These are phyloP conservation scores for Fraxinus floribunda DNA, from an alignment of 305 asterid species.

Conservation along the genomic window DNA sequence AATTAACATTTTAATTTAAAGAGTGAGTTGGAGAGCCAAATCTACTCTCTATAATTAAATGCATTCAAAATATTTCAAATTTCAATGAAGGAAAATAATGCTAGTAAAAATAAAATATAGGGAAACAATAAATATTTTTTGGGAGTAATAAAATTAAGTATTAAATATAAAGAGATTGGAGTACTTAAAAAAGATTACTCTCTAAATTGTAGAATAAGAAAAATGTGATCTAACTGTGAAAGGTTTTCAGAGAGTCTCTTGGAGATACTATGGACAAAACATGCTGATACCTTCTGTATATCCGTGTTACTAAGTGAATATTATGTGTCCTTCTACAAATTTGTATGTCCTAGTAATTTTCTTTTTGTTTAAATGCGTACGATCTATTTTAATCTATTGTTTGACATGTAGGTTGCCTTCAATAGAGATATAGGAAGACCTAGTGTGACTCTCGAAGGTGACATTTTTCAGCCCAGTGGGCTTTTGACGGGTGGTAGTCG, in stretches of 20 bases:
- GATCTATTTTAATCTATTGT: slow-evolving; percentile 25
- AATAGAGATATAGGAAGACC: slow-evolving; percentile 62
- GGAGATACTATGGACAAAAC: neutral
- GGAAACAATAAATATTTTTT: too few relatives aligned
- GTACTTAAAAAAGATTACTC: neutral
- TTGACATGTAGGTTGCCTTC: slow-evolving; percentile 66
- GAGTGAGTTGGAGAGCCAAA: neutral
- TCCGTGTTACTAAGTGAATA: neutral
- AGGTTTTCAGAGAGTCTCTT: too few relatives aligned
- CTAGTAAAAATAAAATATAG: too few relatives aligned
- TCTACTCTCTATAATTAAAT: neutral
- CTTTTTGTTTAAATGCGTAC: neutral
- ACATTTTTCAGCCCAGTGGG: slow-evolving; percentile 94
- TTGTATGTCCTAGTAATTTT: neutral
- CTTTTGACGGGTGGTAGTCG: slow-evolving; percentile 98
- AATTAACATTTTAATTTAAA: too few relatives aligned
- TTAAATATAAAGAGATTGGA: neutral
- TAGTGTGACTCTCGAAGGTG: slow-evolving; percentile 85
- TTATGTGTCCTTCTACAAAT: neutral
- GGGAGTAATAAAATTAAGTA: neutral
- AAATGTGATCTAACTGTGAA: neutral
- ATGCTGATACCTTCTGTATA: neutral
- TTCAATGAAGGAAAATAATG: neutral
- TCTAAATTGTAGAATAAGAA: neutral
- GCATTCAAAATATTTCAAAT: neutral